A percentile compares a stretch with the other conserved stretches of the same genome.
These are phyloP conservation scores for Triadica sebifera DNA, from an alignment of 345 rosid species.

Conservation along the genomic window DNA sequence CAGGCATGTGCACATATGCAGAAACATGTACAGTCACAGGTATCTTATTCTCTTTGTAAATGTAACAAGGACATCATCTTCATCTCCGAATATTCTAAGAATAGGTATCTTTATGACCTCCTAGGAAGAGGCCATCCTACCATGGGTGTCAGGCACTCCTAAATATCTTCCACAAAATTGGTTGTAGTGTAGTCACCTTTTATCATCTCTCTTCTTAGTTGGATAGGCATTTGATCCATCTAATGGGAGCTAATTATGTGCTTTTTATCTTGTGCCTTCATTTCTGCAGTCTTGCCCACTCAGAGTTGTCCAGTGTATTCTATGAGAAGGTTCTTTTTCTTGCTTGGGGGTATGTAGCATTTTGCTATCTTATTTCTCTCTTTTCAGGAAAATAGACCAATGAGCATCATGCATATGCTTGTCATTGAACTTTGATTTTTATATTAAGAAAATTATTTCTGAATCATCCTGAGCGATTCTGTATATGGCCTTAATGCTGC, in stretches of 20 bases:
- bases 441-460: background rate
- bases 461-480: background rate
- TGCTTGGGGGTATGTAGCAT: constrained; percentile 71
- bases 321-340: constrained; percentile 93
- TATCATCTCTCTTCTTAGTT: background rate
- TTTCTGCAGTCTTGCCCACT: constrained; percentile 83
- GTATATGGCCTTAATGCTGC: too few relatives aligned
- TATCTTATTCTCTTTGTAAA: background rate
- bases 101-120: background rate
- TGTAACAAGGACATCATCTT: background rate
- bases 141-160: background rate
- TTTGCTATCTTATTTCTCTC: background rate
- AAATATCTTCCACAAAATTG: constrained; percentile 3
- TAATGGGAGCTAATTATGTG: constrained; percentile 6
- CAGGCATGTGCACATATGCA: background rate
- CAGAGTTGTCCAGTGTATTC: constrained; percentile 87
- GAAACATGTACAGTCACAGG: background rate
- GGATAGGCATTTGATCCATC: background rate
- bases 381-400: too few relatives aligned
- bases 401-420: background rate
- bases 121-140: background rate
- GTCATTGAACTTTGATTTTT: background rate
- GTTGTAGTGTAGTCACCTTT: background rate
- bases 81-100: background rate
- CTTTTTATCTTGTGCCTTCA: background rate